Conservation (phyloP, 306 rosid genomes). For the Citrullus amarus region DNA sequence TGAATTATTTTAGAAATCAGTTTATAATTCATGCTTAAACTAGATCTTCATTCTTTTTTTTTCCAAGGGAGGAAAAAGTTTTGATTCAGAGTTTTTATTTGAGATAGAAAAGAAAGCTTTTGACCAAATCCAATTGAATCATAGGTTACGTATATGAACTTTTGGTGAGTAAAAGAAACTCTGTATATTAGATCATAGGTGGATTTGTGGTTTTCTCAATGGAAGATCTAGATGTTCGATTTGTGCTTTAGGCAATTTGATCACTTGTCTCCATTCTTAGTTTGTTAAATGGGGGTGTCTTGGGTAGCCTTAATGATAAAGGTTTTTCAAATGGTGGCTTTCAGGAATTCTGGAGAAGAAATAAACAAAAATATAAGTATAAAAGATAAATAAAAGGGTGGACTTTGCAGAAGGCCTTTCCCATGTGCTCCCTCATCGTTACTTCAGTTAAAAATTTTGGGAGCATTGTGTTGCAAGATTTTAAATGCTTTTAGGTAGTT, state of each 20-base stretch:
- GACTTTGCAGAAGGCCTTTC: background rate
- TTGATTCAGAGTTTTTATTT: background rate
- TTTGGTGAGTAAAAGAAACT: background rate
- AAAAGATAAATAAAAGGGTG: background rate
- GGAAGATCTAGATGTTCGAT: background rate
- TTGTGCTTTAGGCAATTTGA: background rate
- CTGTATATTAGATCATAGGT: background rate
- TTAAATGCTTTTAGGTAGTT: background rate
- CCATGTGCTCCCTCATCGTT: background rate
- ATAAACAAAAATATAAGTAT: background rate
- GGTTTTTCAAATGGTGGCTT: background rate
- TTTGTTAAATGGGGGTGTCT: background rate
- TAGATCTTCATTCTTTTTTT: background rate
- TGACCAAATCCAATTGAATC: background rate
- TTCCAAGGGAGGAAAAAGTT: background rate
- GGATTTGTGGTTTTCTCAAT: background rate
- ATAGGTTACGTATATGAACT: background rate
- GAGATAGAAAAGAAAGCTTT: background rate
- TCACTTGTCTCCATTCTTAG: background rate
- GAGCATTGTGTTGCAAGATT: background rate
- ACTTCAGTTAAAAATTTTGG: background rate
- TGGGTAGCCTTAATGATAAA: background rate
- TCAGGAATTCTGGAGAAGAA: background rate
- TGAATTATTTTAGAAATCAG: background rate
- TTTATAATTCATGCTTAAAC: background rate